phyloP scores from a whole-genome alignment of 2,329 filamentous ascomycete genomes.

The Fusarium mangiferae region DNA sequence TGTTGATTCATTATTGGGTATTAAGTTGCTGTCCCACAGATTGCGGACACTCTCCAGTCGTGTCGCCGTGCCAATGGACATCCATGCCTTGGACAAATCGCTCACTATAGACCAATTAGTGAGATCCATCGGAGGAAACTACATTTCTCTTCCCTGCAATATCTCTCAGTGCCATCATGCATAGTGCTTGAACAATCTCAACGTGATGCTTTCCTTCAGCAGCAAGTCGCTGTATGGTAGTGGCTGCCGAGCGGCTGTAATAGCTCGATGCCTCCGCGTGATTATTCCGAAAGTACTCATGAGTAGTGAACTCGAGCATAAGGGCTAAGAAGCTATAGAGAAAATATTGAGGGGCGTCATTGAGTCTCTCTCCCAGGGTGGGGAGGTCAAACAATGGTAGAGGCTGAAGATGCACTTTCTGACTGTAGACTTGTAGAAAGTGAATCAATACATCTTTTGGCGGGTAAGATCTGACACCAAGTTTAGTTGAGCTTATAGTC shows the following conservation, averaged over 20 bases:
- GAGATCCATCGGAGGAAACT: rapidly evolving
- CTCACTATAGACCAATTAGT: neutral
- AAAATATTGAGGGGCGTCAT: neutral
- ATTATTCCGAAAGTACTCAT: neutral
- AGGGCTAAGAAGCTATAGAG: neutral
- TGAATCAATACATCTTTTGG: neutral
- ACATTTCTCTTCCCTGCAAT: neutral
- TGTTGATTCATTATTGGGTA: rapidly evolving
- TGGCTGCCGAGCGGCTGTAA: neutral
- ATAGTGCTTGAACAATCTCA: neutral
- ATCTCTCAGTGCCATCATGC: neutral
- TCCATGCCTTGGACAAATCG: conserved; percentile 6
- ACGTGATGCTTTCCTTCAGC: neutral
- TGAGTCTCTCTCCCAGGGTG: neutral
- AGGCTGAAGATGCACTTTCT: conserved; percentile 3
- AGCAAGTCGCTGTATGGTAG: neutral
- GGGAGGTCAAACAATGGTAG: neutral
- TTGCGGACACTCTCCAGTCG: neutral
- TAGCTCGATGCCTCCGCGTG: neutral
- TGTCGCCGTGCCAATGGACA: neutral
- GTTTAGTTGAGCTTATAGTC: rapidly evolving
- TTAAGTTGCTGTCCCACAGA: neutral
- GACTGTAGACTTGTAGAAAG: neutral
- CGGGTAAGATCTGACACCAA: neutral
- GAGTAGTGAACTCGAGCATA: neutral